phyloP scores from a whole-genome alignment of 2,329 filamentous ascomycete species.

The Stagonosporopsis cucurbitacearum region DNA sequence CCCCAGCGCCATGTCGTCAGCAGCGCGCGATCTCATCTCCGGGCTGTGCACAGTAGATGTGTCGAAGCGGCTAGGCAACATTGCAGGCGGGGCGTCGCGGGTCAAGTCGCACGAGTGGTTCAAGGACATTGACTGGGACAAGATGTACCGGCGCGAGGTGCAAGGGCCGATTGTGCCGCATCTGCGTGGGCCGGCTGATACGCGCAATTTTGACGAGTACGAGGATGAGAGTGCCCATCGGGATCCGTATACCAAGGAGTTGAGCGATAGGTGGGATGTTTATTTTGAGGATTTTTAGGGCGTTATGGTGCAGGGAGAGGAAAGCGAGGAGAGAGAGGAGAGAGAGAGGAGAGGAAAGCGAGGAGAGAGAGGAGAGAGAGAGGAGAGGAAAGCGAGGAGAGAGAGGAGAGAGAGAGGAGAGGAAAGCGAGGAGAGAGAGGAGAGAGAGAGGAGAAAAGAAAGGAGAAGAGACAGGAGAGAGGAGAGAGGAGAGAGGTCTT shows the following conservation, averaged over 20 bases:
- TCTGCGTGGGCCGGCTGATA: constrained; percentile 73
- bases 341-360: no score
- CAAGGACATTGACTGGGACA: constrained; percentile 74
- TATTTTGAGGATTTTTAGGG: constrained; percentile 73
- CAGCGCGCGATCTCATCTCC: constrained; percentile 76
- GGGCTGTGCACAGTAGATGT: constrained; percentile 81
- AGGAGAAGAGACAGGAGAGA: no score
- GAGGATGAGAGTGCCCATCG: constrained; percentile 74
- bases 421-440: background rate
- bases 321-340: background rate
- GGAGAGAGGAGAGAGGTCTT: no score
- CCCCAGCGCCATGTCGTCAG: constrained; percentile 70
- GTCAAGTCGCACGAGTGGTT: constrained; percentile 84
- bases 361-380: background rate
- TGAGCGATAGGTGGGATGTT: constrained; percentile 72
- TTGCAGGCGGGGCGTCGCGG: constrained; percentile 72
- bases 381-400: background rate
- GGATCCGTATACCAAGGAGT: constrained; percentile 72
- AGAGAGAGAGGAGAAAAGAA: no score
- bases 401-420: background rate
- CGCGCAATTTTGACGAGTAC: constrained; percentile 82
- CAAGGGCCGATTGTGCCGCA: constrained; percentile 78
- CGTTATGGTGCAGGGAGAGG: background rate
- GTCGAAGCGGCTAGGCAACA: constrained; percentile 78
- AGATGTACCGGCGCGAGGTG: constrained; percentile 67